These are phyloP conservation scores for Chalaropsis ovoidea DNA, from an alignment of 2,329 filamentous ascomycete genomes.

Conservation along the genomic window DNA sequence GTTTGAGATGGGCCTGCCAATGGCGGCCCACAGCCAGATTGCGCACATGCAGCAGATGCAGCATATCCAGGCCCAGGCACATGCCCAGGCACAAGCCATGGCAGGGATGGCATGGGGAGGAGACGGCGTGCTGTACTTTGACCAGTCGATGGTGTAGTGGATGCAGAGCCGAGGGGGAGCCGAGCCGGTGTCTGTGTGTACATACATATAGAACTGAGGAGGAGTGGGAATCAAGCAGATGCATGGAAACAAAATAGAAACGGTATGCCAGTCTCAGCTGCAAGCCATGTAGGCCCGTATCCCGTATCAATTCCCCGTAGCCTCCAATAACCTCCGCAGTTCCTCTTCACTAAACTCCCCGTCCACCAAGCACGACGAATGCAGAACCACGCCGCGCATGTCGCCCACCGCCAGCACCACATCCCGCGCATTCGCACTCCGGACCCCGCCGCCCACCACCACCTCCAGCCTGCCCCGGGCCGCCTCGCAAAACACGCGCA, in stretches of 20 bases:
- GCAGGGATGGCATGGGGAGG: slow-evolving; percentile 5
- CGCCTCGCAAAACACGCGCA: slow-evolving; percentile 34
- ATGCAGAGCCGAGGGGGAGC: background rate
- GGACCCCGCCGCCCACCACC: slow-evolving; percentile 44
- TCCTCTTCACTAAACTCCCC: slow-evolving; percentile 21
- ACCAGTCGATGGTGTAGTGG: slow-evolving; percentile 9
- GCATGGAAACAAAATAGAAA: background rate
- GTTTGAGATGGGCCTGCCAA: slow-evolving; percentile 15
- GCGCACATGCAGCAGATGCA: slow-evolving; percentile 21
- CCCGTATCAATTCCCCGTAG: slow-evolving; percentile 5
- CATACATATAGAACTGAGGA: background rate
- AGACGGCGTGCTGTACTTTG: slow-evolving; percentile 13
- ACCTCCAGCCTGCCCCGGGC: slow-evolving; percentile 36
- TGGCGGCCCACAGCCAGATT: slow-evolving; percentile 16
- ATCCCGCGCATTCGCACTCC: slow-evolving; percentile 34
- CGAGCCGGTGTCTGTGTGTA: background rate
- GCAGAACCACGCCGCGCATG: slow-evolving; percentile 22
- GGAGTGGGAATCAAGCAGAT: background rate
- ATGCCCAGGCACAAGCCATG: background rate
- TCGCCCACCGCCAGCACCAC: slow-evolving; percentile 12
- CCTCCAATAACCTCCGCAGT: slow-evolving; percentile 16
- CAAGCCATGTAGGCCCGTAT: background rate
- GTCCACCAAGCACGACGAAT: slow-evolving; percentile 26
- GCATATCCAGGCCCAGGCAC: background rate
- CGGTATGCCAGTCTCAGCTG: background rate